Evolutionary conservation across 805 yeast genomes (phyloP), one percentile per base, ranked within the genome.

Genomic region (Zygoascus flipseniorum): DNA sequence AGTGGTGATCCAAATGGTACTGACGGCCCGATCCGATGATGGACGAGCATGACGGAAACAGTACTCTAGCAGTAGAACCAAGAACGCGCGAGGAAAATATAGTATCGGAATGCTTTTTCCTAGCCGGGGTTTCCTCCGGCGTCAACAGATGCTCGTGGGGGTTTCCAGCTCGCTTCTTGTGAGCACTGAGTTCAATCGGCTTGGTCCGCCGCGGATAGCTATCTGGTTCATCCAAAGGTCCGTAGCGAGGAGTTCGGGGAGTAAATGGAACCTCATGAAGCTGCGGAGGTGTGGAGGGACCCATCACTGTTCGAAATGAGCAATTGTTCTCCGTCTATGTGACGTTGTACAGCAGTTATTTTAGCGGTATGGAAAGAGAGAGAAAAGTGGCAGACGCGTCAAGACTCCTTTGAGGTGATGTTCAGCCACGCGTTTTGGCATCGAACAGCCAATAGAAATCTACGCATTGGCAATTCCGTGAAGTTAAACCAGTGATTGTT

Each of bases 201-300:
- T 42, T 23, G 10, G 26, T 14, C 16, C 39, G 13, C 23, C 44
- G 44, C 13, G 20, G 26, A 42, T 52, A 32, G 14, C 43, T 31
- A 46, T 59, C 64, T 1, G 62, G 60, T 41, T 60, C 62, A 46
- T 58, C 62, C 51, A 60, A 48, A 13, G 64, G 64, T n/a, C 56
- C 62, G 39, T 42, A 56, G 41, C 60, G 54, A 18, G 62, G 62
- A 11, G 62, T 58, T 6, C 58, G 54, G 1, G 62, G 62, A 5
- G 62, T 59, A 49, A 53, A 48, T 32, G 54, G 54, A 26, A 46
- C 48, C 8, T 47, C 47, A 9, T 46, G 51, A 39, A 37, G 47
- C 14, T 45, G 19, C 9, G 58, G 56, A 13, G 62, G 57, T 13
- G 59, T 57, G 10, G 51, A 41, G 20, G 61, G 60, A 31, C 48